Conservation (phyloP, 2,329 filamentous ascomycete genomes). For the Ascocoryne sarcoides region DNA sequence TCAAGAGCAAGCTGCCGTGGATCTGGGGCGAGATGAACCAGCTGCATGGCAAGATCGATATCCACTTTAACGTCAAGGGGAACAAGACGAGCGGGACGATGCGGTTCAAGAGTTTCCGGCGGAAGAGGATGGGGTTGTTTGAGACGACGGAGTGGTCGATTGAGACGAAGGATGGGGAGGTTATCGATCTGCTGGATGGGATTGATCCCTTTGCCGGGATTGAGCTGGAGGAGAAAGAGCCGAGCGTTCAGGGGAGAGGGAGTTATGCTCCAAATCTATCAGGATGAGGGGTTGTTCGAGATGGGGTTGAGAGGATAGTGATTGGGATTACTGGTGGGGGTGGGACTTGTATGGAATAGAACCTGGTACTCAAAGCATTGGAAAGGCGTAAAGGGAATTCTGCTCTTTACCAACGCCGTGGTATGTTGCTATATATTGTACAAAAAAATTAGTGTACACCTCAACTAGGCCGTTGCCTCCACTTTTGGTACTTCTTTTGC, state of each 20-base stretch:
- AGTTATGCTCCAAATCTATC: conserved; percentile 27
- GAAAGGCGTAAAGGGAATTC: conserved; percentile 17
- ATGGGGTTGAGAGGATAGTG: conserved; percentile 6
- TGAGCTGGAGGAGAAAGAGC: conserved; percentile 34
- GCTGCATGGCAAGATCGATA: conserved; percentile 82
- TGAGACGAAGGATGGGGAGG: conserved; percentile 49
- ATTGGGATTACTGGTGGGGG: no score
- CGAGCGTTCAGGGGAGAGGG: conserved; percentile 32
- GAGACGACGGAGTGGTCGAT: conserved; percentile 89
- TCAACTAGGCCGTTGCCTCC: conserved; percentile 29
- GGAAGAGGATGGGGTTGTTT: conserved; percentile 55
- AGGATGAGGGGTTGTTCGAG: conserved; percentile 13
- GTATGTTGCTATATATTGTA: conserved; percentile 25
- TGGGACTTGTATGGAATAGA: conserved; percentile 1
- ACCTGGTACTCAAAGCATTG: conserved; percentile 15
- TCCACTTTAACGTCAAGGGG: conserved; percentile 79
- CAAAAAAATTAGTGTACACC: conserved; percentile 13
- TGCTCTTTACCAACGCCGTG: conserved; percentile 18
- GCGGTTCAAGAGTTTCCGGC: conserved; percentile 70
- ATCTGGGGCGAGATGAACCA: conserved; percentile 86
- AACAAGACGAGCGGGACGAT: conserved; percentile 63
- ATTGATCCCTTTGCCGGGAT: conserved; percentile 58
- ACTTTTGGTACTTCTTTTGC: conserved; percentile 39
- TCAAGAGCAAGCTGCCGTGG: conserved; percentile 71
- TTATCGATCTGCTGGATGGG: conserved; percentile 66